Conservation (phyloP, 257 asterid genomes). For the Cruciata laevipes region DNA sequence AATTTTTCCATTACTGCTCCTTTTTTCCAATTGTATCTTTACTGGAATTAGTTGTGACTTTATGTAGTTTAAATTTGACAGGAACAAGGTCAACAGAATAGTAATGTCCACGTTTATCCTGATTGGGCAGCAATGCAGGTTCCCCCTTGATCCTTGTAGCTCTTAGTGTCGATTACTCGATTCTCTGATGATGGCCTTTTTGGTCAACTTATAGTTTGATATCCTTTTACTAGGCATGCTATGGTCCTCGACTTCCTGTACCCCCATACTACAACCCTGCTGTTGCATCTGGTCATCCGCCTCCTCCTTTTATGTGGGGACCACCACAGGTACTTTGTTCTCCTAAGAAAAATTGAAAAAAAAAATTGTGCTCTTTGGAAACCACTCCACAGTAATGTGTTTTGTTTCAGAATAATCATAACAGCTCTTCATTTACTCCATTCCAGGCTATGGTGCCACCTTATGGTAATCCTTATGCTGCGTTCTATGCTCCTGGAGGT, state of each 20-base stretch:
- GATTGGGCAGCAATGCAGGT: slow-evolving; percentile 99
- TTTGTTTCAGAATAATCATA: neutral
- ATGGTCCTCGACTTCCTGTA: slow-evolving; percentile 91
- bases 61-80: slow-evolving; percentile 31
- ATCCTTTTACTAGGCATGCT: slow-evolving; percentile 54
- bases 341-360: neutral
- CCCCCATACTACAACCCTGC: slow-evolving; percentile 82
- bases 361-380: neutral
- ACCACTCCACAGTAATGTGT: neutral
- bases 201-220: neutral
- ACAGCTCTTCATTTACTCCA: slow-evolving; percentile 8
- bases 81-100: slow-evolving; percentile 45
- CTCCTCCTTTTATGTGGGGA: slow-evolving; percentile 92
- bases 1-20: neutral
- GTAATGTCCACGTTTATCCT: slow-evolving; percentile 61
- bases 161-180: neutral
- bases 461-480: slow-evolving; percentile 84
- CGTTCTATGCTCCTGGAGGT: slow-evolving; percentile 83
- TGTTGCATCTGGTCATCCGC: slow-evolving; percentile 71
- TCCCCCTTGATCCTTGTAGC: neutral
- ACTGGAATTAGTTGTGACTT: slow-evolving; percentile 2
- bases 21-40: neutral
- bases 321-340: slow-evolving; percentile 71
- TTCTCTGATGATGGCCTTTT: neutral
- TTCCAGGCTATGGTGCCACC: slow-evolving; percentile 83